These are phyloP conservation scores for Acanthamoeba royreba DNA, from an alignment of 208 protist genomes.

Conservation along the genomic window DNA sequence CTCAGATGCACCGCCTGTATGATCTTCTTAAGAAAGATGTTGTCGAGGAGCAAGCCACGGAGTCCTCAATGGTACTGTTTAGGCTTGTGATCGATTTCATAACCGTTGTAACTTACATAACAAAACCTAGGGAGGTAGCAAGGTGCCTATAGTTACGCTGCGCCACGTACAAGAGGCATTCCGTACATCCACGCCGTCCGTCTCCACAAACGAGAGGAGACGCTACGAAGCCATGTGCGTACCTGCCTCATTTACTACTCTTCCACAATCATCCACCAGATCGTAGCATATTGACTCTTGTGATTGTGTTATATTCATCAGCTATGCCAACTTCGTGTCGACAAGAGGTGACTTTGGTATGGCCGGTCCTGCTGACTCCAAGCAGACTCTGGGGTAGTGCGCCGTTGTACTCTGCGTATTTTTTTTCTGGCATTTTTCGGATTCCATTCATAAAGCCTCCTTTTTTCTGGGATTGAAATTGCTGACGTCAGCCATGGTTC, in stretches of 20 bases:
- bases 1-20: neutral
- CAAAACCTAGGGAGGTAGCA: neutral
- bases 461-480: neutral
- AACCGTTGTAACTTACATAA: too few relatives aligned
- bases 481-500: neutral
- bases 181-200: slow-evolving; percentile 19
- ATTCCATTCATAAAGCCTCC: neutral
- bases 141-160: slow-evolving; percentile 14
- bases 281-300: neutral
- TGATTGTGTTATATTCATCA: neutral
- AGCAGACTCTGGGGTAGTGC: neutral
- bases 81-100: too few relatives aligned
- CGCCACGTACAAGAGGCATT: slow-evolving; percentile 45
- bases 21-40: neutral
- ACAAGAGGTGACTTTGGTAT: neutral
- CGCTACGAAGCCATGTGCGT: slow-evolving; percentile 54
- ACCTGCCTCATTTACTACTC: neutral
- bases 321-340: slow-evolving; percentile 56
- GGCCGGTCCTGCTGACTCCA: neutral
- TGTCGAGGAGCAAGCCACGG: neutral
- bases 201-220: slow-evolving; percentile 32
- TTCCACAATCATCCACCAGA: neutral
- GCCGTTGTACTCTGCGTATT: neutral
- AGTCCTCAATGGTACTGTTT: neutral
- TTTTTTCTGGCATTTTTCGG: neutral